Percentiles rank a stretch among this genome's conserved stretches.
Evolutionary conservation across 1,284 basidiomycete genomes (phyloP).

Genomic region (Heliocybe sulcata): DNA sequence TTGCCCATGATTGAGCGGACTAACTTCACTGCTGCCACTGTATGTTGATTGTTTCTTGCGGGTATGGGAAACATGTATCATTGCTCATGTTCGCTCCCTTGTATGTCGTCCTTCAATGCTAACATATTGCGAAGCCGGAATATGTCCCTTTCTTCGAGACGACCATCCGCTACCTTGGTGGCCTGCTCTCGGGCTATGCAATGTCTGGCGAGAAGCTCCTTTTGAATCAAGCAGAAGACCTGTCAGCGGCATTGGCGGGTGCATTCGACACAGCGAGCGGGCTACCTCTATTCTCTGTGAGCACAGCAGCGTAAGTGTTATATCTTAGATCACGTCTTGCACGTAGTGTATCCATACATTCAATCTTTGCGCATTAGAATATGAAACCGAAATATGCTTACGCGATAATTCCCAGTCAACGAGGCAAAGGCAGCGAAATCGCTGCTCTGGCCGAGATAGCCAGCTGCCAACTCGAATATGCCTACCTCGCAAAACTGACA

Average conservation of each 20-base stretch:
- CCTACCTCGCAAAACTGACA: slow-evolving; percentile 57
- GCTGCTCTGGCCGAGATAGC: slow-evolving; percentile 33
- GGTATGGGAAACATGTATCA: neutral
- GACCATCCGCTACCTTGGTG: slow-evolving; percentile 70
- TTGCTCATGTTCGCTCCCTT: neutral
- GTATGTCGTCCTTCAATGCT: neutral
- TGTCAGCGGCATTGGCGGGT: slow-evolving; percentile 40
- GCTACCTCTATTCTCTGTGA: slow-evolving; percentile 40
- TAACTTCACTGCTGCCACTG: slow-evolving; percentile 33
- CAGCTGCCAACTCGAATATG: slow-evolving; percentile 56
- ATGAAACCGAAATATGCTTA: neutral
- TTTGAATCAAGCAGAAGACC: slow-evolving; percentile 41
- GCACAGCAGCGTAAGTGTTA: slow-evolving; percentile 28
- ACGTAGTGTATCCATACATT: too few species aligned
- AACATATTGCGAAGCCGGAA: slow-evolving; percentile 12
- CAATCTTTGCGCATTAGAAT: too few species aligned
- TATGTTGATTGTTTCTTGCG: slow-evolving; percentile 8
- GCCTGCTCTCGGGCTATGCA: slow-evolving; percentile 64
- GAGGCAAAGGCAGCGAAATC: neutral
- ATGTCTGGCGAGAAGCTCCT: slow-evolving; percentile 50
- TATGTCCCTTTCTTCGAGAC: slow-evolving; percentile 67
- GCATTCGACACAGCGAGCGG: slow-evolving; percentile 45
- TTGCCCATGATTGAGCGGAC: slow-evolving; percentile 62
- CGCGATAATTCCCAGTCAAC: neutral
- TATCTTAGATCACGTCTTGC: too few species aligned